Evolutionary conservation across 257 asterid species (phyloP).

Genomic region (Lycium barbarum): DNA sequence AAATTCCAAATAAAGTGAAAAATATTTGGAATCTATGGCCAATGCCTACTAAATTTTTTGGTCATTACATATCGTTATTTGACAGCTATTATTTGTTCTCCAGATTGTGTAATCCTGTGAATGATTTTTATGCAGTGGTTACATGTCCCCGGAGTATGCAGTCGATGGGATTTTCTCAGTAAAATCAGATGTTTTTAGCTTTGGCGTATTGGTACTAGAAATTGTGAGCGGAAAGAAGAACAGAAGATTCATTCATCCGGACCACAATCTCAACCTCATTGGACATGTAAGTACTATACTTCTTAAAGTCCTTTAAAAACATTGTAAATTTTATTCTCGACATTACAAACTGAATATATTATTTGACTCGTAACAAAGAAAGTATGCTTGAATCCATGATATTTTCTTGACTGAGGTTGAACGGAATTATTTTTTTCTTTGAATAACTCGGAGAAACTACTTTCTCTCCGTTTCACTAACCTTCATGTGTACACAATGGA

Average conservation of each 20-base stretch:
- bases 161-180: constrained; percentile 44
- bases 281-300: constrained; percentile 41
- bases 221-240: constrained; percentile 42
- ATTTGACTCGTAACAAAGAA: neutral
- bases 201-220: constrained; percentile 45
- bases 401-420: neutral
- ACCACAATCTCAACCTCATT: constrained; percentile 43
- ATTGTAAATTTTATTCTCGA: neutral
- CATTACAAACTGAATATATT: neutral
- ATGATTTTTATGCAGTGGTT: constrained; percentile 37
- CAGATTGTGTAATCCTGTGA: neutral
- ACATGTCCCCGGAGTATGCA: constrained; percentile 51
- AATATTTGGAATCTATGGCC: no score
- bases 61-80: neutral
- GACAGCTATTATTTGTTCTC: neutral
- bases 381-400: neutral
- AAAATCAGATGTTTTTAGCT: constrained; percentile 49
- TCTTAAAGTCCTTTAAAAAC: neutral
- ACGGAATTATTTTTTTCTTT: neutral
- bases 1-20: no score
- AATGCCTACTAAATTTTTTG: no score
- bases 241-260: constrained; percentile 37
- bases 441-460: neutral
- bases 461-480: neutral
- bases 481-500: neutral